These are phyloP conservation scores for Polychytrium aggregatum DNA, from an alignment of 192 early-diverging fungal species.

Conservation along the genomic window DNA sequence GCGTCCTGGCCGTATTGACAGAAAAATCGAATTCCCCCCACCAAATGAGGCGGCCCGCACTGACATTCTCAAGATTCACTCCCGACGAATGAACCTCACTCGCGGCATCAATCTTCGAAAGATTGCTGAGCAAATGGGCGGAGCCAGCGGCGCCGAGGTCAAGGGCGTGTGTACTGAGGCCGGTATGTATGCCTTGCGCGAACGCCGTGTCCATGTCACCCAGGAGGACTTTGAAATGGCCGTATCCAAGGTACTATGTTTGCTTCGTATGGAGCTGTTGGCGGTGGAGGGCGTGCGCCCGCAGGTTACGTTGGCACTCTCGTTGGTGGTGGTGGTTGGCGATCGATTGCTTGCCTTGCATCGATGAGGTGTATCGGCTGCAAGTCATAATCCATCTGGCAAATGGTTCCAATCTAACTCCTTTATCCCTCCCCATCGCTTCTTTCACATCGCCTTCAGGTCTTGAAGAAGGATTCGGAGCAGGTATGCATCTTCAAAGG, in stretches of 20 bases:
- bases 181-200: slow-evolving; percentile 95
- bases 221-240: slow-evolving; percentile 99
- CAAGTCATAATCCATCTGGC: no score
- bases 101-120: slow-evolving; percentile 89
- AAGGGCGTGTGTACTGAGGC: slow-evolving; percentile 99
- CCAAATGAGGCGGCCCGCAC: slow-evolving; percentile 92
- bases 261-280: neutral
- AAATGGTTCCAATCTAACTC: no score
- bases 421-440: no score
- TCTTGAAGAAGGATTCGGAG: slow-evolving; percentile 97
- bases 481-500: slow-evolving; percentile 22
- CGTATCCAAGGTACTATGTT: slow-evolving; percentile 65
- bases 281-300: no score
- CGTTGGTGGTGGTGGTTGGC: neutral
- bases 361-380: neutral
- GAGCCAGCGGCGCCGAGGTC: slow-evolving; percentile 96
- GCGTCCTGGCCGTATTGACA: slow-evolving; percentile 88
- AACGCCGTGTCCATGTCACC: slow-evolving; percentile 96
- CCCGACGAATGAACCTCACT: slow-evolving; percentile 66
- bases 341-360: neutral
- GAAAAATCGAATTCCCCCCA: slow-evolving; percentile 98
- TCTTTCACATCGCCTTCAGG: no score
- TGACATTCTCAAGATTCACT: slow-evolving; percentile 92
- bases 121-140: slow-evolving; percentile 84
- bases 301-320: no score